Evolutionary conservation across 2,329 filamentous ascomycete genomes (phyloP).

Genomic region (Cadophora luteo-olivacea): DNA sequence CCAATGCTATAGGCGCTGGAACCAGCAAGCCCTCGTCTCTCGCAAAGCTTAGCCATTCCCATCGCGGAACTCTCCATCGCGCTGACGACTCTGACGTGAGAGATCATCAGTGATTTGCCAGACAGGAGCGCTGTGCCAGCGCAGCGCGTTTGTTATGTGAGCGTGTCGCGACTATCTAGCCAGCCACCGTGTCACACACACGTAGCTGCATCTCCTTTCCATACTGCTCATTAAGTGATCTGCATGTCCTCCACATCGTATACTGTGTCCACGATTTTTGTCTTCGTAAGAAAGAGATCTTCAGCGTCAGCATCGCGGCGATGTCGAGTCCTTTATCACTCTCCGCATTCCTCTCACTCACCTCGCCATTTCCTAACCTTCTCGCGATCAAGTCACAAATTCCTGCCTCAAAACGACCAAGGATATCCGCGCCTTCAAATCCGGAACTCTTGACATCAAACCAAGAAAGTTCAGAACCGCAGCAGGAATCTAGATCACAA

Average conservation of each 20-base stretch:
- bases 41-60: slow-evolving; percentile 16
- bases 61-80: neutral
- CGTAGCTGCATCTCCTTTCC: neutral
- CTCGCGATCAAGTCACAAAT: neutral
- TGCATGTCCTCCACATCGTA: neutral
- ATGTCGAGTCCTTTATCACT: slow-evolving; percentile 14
- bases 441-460: neutral
- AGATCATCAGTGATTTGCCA: slow-evolving; percentile 8
- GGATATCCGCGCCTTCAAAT: neutral
- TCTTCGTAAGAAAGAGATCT: neutral
- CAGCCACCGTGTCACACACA: slow-evolving; percentile 9
- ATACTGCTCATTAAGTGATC: neutral
- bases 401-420: neutral
- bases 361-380: neutral
- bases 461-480: neutral
- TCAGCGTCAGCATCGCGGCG: neutral
- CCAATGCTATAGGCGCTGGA: neutral
- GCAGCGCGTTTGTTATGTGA: slow-evolving; percentile 12
- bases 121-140: slow-evolving; percentile 9
- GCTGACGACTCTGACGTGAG: slow-evolving; percentile 19
- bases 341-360: neutral
- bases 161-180: slow-evolving; percentile 8
- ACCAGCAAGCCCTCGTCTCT: slow-evolving; percentile 11
- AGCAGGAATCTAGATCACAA: neutral
- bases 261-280: slow-evolving; percentile 2